Percentiles rank a stretch among this genome's conserved stretches.
These are phyloP conservation scores for Phytophthora megakarya DNA, from an alignment of 352 stramenopile species.

Conservation along the genomic window DNA sequence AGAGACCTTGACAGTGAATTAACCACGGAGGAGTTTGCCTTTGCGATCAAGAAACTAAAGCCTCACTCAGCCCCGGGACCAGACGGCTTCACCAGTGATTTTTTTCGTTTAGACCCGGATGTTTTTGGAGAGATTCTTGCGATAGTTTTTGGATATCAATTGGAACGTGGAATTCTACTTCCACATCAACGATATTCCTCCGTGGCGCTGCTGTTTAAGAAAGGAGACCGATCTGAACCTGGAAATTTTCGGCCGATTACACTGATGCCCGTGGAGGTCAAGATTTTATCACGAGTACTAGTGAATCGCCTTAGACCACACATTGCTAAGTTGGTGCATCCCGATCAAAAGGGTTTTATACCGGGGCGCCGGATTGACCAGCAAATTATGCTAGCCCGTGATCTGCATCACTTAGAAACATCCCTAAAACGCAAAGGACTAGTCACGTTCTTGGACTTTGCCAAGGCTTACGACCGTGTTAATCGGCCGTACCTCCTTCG, in stretches of 20 bases:
- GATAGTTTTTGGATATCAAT: conserved; percentile 3
- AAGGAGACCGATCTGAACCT: not conserved
- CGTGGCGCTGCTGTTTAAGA: conserved; percentile 13
- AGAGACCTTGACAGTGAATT: not conserved
- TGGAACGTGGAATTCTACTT: not conserved
- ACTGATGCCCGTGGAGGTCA: conserved; percentile 17
- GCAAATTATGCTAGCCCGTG: conserved; percentile 1
- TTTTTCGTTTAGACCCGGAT: not conserved
- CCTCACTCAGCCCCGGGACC: conserved; percentile 1
- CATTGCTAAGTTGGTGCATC: not conserved
- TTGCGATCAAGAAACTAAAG: not conserved
- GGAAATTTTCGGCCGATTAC: conserved; percentile 9
- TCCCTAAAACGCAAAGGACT: not conserved
- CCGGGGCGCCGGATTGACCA: not conserved
- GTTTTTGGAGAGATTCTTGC: not conserved
- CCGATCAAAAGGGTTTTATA: conserved; percentile 15
- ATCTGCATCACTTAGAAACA: not conserved
- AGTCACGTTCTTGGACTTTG: conserved; percentile 6
- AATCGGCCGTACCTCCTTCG: not conserved
- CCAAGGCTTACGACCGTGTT: conserved; percentile 9
- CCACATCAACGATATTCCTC: conserved; percentile 3
- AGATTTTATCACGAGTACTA: conserved; percentile 5
- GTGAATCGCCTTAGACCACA: not conserved
- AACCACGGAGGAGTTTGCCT: not conserved
- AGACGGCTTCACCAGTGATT: not conserved